These are phyloP conservation scores for Lactifluus hygrophoroides DNA, from an alignment of 768 basidiomycete species.

Conservation along the genomic window DNA sequence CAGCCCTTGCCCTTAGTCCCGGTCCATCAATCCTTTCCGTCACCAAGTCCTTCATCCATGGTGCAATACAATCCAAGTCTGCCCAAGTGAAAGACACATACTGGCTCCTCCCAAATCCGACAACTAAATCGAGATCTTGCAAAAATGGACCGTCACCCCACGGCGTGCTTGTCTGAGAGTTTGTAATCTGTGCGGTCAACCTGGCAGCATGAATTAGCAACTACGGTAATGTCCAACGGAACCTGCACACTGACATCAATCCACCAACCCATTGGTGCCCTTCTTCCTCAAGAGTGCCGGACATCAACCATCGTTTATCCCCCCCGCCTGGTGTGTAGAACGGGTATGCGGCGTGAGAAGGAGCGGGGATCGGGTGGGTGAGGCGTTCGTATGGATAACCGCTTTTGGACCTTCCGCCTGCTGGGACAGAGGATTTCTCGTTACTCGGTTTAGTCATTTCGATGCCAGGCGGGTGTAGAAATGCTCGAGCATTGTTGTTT, in stretches of 20 bases:
- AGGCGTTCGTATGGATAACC: slow-evolving; percentile 31
- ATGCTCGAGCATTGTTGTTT: slow-evolving; percentile 59
- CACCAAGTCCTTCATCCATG: slow-evolving; percentile 66
- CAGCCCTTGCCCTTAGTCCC: no score
- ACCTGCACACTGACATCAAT: slow-evolving; percentile 42
- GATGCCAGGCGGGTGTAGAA: slow-evolving; percentile 65
- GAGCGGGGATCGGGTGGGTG: slow-evolving; percentile 48
- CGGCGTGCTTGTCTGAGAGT: slow-evolving; percentile 34
- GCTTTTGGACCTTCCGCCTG: not conserved
- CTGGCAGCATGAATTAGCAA: slow-evolving; percentile 27
- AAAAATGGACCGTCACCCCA: slow-evolving; percentile 29
- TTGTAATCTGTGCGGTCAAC: slow-evolving; percentile 52
- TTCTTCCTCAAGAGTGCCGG: slow-evolving; percentile 44
- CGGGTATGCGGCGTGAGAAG: slow-evolving; percentile 55
- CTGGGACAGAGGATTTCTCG: not conserved
- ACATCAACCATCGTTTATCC: slow-evolving; percentile 54
- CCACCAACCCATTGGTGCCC: slow-evolving; percentile 68
- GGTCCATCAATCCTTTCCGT: slow-evolving; percentile 59
- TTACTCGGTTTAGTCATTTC: slow-evolving; percentile 23
- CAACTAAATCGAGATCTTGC: slow-evolving; percentile 43
- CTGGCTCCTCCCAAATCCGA: slow-evolving; percentile 42
- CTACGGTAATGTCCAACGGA: not conserved
- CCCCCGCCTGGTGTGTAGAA: slow-evolving; percentile 62
- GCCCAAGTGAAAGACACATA: slow-evolving; percentile 64
- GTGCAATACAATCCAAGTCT: slow-evolving; percentile 65